Evolutionary conservation across 73 alveolate species (phyloP).

Genomic region (Strombidium stylifer): DNA sequence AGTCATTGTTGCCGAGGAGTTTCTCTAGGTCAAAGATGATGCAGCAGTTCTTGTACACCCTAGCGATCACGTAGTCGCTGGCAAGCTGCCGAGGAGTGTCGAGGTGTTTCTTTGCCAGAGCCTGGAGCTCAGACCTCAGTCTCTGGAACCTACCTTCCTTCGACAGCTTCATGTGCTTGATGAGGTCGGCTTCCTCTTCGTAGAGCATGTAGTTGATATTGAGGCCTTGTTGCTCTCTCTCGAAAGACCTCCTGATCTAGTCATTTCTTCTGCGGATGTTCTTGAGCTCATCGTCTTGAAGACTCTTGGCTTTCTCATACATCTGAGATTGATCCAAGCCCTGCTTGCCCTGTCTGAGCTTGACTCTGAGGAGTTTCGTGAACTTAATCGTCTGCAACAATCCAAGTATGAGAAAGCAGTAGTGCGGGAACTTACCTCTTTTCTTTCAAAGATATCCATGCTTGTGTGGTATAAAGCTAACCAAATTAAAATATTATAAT

Average conservation of each 20-base stretch:
- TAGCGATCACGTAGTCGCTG: slow-evolving; percentile 11
- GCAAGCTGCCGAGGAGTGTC: slow-evolving; percentile 31
- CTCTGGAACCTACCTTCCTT: neutral
- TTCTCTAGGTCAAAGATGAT: neutral
- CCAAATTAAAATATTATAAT: too few species aligned
- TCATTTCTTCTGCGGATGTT: slow-evolving; percentile 44
- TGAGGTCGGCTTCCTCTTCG: slow-evolving; percentile 34
- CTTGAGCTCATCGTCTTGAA: too few species aligned
- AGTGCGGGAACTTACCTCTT: too few species aligned
- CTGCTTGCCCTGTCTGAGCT: too few species aligned
- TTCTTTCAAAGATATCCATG: too few species aligned
- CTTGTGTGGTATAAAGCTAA: too few species aligned
- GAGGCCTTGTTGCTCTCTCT: slow-evolving; percentile 15
- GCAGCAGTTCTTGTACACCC: slow-evolving; percentile 20
- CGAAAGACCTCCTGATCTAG: slow-evolving; percentile 12
- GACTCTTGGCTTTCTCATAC: too few species aligned
- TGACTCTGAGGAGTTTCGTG: too few species aligned
- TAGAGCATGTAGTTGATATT: slow-evolving; percentile 2
- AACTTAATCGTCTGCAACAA: too few species aligned
- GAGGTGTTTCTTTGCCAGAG: slow-evolving; percentile 4
- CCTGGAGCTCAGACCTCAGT: neutral
- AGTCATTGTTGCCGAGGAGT: neutral
- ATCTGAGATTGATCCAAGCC: too few species aligned
- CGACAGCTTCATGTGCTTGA: slow-evolving; percentile 2
- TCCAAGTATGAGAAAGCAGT: too few species aligned